phyloP scores from a whole-genome alignment of 805 yeast species.

The Lachancea waltii region DNA sequence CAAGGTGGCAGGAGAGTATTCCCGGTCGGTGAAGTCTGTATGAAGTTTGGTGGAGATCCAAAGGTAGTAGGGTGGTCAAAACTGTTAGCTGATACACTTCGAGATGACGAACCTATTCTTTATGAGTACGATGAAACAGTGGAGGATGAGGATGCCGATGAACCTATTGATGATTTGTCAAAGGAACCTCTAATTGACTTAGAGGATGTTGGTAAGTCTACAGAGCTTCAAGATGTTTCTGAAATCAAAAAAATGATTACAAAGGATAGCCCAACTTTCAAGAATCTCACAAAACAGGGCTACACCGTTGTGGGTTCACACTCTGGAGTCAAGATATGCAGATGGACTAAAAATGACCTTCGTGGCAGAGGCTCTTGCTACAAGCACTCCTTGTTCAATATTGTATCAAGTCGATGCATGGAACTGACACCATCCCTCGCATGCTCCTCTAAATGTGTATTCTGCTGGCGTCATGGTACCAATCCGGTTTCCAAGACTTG shows the following conservation, averaged over 20 bases:
- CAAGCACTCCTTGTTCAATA: constrained; percentile 88
- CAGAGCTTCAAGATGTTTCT: constrained; percentile 22
- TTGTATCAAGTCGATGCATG: constrained; percentile 87
- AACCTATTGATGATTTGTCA: constrained; percentile 32
- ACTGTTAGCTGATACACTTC: constrained; percentile 50
- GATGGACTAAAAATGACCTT: constrained; percentile 94
- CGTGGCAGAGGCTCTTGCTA: constrained; percentile 94
- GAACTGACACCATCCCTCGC: constrained; percentile 92
- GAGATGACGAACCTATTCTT: constrained; percentile 65
- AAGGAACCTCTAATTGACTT: constrained; percentile 60
- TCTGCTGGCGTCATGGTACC: constrained; percentile 97
- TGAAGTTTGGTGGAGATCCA: constrained; percentile 58
- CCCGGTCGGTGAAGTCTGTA: constrained; percentile 79
- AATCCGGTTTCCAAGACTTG: constrained; percentile 94
- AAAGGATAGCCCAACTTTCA: constrained; percentile 79
- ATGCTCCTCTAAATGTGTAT: constrained; percentile 91
- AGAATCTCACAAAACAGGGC: constrained; percentile 86
- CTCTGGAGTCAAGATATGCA: constrained; percentile 89
- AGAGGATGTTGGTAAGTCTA: constrained; percentile 71
- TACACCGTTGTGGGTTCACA: constrained; percentile 90
- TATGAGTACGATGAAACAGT: constrained; percentile 54
- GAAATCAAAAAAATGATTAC: constrained; percentile 80
- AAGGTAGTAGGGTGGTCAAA: constrained; percentile 62
- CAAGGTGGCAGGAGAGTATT: constrained; percentile 81
- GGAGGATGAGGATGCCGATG: constrained; percentile 42